Evolutionary conservation across 345 rosid genomes (phyloP), one percentile per base, ranked within the genome.

Genomic region (Melastoma malabathricum): DNA sequence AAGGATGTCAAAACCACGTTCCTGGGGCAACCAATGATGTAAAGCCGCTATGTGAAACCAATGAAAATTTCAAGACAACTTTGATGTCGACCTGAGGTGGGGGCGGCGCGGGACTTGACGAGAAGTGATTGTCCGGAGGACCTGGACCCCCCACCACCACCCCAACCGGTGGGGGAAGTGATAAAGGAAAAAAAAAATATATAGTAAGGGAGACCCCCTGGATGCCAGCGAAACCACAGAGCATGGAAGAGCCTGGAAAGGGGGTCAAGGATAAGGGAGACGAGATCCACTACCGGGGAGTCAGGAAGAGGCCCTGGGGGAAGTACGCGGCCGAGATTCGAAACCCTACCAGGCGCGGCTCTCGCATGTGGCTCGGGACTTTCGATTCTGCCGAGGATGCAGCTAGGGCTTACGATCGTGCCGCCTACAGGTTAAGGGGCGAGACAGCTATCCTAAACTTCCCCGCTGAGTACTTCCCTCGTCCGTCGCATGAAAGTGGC

Each of bases 361-460:
- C 55, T n/a, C 55, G 55, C 4, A 23, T 51, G 55, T 51, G 55
- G 55, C 55, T 51, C 0, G 55, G 55, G 19, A 51, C 55, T 7
- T 51, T 34, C 22, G 55, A 51, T 10, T 51, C 55, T 0, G 55
- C 55, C 5, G 55, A 51, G 41, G 55, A 51, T 15, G 55, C 55
- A 17, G 55, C 55, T 51, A 51, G 55, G 55, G 55, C 55, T 34
- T 51, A 51, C 10, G 55, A 51, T 19, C 55, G 55, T 1, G 55
- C 55, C 1, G 55, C 55, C 1, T 29, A 29, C 34, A 22, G 17
- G 14, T 34, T 51, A 44, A 51, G 55, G 55, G 55, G 55, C 1
- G 41, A 31, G 18, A 41, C 12, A 10, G 55, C 55, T 18, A 38
- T 51, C 1, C 17, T 2, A 12, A 51, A 51, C 55, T 51, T 51